Evolutionary conservation across 208 protist species (phyloP).

Genomic region (Acanthamoeba lenticulata): DNA sequence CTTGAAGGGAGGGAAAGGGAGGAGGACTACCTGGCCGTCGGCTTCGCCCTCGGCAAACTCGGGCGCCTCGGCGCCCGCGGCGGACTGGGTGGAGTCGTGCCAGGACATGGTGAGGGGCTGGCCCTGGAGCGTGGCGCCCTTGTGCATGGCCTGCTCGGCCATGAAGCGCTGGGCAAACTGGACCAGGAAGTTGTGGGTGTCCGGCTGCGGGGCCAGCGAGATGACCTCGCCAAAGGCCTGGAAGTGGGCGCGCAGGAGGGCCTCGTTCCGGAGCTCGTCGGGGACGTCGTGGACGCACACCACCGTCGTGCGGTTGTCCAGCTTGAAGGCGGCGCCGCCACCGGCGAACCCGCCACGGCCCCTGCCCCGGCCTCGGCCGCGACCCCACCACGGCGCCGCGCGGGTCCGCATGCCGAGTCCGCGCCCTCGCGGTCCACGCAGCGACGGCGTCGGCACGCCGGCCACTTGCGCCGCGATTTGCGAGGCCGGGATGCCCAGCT

Average conservation of each 20-base stretch:
- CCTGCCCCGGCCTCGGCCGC: background rate
- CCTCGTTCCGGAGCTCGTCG: background rate
- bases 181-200: slow-evolving; percentile 26
- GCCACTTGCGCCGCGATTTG: background rate
- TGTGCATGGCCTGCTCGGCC: slow-evolving; percentile 52
- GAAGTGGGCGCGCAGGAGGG: slow-evolving; percentile 22
- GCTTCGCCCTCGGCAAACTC: background rate
- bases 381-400: background rate
- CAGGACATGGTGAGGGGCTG: background rate
- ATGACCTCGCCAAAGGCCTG: slow-evolving; percentile 42
- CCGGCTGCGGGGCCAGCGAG: background rate
- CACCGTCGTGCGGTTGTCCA: slow-evolving; percentile 55
- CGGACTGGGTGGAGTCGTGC: background rate
- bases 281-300: slow-evolving; percentile 35
- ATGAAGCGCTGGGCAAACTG: slow-evolving; percentile 7
- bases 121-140: background rate
- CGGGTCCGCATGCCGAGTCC: background rate
- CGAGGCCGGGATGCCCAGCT: background rate
- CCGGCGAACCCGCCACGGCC: background rate
- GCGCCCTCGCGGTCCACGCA: background rate
- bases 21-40: background rate
- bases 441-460: background rate
- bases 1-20: background rate
- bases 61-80: background rate
- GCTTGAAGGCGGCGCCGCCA: background rate